A percentile compares a stretch with the other conserved stretches of the same genome.
These are phyloP conservation scores for Phytophthora foliorum DNA, from an alignment of 352 stramenopile species.

Conservation along the genomic window DNA sequence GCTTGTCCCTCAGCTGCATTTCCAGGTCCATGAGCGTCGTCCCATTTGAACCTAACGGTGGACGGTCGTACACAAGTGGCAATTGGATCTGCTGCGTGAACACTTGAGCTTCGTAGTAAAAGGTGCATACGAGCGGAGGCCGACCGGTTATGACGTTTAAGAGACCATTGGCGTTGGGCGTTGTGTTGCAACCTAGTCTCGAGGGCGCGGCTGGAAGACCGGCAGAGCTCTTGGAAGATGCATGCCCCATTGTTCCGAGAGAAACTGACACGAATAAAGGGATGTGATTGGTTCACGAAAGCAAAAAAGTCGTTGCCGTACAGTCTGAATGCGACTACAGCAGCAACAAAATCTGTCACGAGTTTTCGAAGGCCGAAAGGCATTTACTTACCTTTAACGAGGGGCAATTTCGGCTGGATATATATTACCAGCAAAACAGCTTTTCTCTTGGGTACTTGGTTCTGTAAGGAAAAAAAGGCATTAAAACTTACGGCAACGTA, in stretches of 20 bases:
- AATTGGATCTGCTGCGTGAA: slow-evolving; percentile 63
- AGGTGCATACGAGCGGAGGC: slow-evolving; percentile 72
- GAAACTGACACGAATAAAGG: slow-evolving; percentile 1
- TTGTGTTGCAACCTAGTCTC: background rate
- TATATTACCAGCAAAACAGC: no score
- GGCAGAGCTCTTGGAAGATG: slow-evolving; percentile 25
- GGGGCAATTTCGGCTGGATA: no score
- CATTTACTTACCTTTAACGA: no score
- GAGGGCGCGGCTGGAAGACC: background rate
- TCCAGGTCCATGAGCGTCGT: slow-evolving; percentile 82
- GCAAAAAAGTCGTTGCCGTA: no score
- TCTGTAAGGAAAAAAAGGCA: no score
- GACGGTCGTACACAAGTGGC: slow-evolving; percentile 75
- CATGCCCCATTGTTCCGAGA: slow-evolving; percentile 23
- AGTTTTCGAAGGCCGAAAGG: no score
- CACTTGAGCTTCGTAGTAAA: slow-evolving; percentile 71
- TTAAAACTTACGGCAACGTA: no score
- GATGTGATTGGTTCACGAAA: slow-evolving; percentile 21
- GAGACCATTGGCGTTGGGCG: background rate
- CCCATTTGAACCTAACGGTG: slow-evolving; percentile 36
- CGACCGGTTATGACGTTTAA: slow-evolving; percentile 44
- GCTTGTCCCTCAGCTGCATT: slow-evolving; percentile 71
- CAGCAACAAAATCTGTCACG: no score
- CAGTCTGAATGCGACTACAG: no score
- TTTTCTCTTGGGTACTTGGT: no score